Evolutionary conservation across 1,284 basidiomycete species (phyloP).

Genomic region (Singerocomus inundabilis): DNA sequence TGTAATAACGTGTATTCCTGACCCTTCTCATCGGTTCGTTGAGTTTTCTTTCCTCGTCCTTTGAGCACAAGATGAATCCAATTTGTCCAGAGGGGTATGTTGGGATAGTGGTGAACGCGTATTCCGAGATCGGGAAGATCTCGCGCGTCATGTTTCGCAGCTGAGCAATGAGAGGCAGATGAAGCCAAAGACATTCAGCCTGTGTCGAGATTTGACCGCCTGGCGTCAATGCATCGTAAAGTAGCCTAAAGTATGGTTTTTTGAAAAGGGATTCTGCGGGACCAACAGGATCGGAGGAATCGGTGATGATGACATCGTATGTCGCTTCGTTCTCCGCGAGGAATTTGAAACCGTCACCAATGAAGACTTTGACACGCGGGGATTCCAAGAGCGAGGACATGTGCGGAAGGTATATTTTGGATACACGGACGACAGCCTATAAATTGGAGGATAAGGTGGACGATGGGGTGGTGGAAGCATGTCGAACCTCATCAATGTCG

Average conservation of each 20-base stretch:
- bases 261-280: conserved; percentile 95
- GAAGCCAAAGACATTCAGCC: conserved; percentile 95
- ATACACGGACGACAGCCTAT: conserved; percentile 93
- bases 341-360: conserved; percentile 98
- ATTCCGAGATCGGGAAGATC: conserved; percentile 86
- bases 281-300: conserved; percentile 98
- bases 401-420: conserved; percentile 90
- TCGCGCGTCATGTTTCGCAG: conserved; percentile 72
- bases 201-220: conserved; percentile 97
- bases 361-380: conserved; percentile 83
- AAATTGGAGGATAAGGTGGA: background rate
- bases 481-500: conserved; percentile 91
- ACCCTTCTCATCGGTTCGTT: conserved; percentile 71
- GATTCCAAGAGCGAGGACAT: conserved; percentile 88
- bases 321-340: conserved; percentile 85
- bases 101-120: conserved; percentile 96
- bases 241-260: conserved; percentile 95
- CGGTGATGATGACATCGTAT: conserved; percentile 99
- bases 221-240: conserved; percentile 85
- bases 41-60: conserved; percentile 70
- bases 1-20: conserved; percentile 83
- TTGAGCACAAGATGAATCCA: conserved; percentile 91
- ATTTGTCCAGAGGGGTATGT: conserved; percentile 98
- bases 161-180: conserved; percentile 84
- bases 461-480: background rate